A percentile compares a stretch with the other conserved stretches of the same genome.
Conservation (phyloP, 169 alveolate genomes). For the Eimeria necatrix region DNA sequence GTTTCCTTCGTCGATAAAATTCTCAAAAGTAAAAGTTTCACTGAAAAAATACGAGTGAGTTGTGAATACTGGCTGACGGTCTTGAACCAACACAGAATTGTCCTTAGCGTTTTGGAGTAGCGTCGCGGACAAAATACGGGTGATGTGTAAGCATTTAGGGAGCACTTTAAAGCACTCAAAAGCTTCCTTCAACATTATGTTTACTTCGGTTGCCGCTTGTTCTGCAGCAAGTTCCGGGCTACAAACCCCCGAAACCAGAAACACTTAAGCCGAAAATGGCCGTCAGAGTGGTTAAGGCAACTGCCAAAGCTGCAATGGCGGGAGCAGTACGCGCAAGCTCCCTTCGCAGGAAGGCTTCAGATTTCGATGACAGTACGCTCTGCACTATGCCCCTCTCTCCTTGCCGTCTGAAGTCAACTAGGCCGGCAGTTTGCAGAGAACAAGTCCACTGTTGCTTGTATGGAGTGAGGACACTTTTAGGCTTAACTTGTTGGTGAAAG, state of each 20-base stretch:
- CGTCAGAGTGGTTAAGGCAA: constrained; percentile 50
- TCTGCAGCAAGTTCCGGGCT: constrained; percentile 63
- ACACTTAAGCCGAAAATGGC: constrained; percentile 13
- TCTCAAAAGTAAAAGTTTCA: constrained; percentile 2
- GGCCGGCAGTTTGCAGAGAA: background rate
- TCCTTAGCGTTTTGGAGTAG: background rate
- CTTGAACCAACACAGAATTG: too few relatives aligned
- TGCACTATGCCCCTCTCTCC: background rate
- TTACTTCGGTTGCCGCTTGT: background rate
- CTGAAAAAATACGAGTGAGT: constrained; percentile 40
- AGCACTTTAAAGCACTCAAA: background rate
- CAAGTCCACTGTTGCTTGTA: background rate
- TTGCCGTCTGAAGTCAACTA: background rate
- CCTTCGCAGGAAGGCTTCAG: background rate
- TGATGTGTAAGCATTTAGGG: background rate
- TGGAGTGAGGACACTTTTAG: background rate
- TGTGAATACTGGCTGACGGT: too few relatives aligned
- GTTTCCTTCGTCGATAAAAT: constrained; percentile 37
- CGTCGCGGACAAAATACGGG: constrained; percentile 21
- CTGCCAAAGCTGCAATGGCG: constrained; percentile 11
- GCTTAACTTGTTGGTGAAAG: too few relatives aligned
- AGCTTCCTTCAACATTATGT: background rate
- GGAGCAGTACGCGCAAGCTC: constrained; percentile 20
- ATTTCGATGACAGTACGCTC: background rate
- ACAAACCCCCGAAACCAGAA: constrained; percentile 42